phyloP scores from a whole-genome alignment of 169 alveolate species.

The Plasmodium relictum region DNA sequence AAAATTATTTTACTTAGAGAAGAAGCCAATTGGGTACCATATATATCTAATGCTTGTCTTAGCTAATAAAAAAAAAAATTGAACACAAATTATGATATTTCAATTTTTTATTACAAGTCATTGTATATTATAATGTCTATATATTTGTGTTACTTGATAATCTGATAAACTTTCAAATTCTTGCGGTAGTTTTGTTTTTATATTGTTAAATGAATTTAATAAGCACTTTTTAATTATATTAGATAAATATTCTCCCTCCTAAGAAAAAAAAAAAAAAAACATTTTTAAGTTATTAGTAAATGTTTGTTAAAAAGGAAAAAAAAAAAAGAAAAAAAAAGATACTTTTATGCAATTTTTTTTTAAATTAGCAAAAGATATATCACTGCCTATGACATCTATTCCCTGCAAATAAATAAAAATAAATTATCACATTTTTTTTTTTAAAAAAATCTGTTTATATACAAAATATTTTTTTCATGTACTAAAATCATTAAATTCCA shows the following conservation, averaged over 20 bases:
- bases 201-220: conserved; percentile 28
- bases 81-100: too few relatives aligned
- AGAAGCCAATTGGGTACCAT: conserved; percentile 76
- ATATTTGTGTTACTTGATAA: conserved; percentile 43
- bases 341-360: conserved; percentile 73
- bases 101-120: too few relatives aligned
- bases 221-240: conserved; percentile 53
- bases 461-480: neutral
- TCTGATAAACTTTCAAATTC: conserved; percentile 75
- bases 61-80: conserved; percentile 31
- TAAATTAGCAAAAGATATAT: conserved; percentile 69
- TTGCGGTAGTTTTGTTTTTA: conserved; percentile 47
- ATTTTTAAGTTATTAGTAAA: too few relatives aligned
- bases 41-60: conserved; percentile 73
- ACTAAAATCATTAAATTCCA: conserved; percentile 69
- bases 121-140: neutral
- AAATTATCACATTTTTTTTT: neutral
- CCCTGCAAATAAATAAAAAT: conserved; percentile 28
- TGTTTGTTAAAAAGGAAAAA: neutral
- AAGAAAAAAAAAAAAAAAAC: conserved; percentile 12
- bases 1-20: conserved; percentile 76
- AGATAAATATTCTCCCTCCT: conserved; percentile 75
- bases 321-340: neutral
- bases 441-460: conserved; percentile 4
- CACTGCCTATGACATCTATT: conserved; percentile 70